Conservation (phyloP, 768 basidiomycete genomes). For the Boletus tomentosulus region DNA sequence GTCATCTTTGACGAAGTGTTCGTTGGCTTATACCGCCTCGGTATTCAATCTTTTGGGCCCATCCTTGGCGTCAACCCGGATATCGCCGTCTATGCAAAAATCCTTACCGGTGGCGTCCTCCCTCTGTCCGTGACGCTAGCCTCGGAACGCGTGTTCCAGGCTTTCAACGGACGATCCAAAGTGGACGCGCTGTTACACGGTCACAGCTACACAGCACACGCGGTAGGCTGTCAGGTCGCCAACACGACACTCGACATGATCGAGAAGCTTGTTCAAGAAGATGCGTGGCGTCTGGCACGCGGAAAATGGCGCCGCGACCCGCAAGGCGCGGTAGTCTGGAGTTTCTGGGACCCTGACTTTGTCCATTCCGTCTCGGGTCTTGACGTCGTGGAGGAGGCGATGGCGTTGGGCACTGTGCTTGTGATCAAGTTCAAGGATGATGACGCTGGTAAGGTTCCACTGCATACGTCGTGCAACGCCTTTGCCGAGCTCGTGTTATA, state of each 20-base stretch:
- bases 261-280: slow-evolving; percentile 43
- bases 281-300: slow-evolving; percentile 58
- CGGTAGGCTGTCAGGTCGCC: slow-evolving; percentile 90
- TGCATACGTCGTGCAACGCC: neutral
- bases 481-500: slow-evolving; percentile 16
- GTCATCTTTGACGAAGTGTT: slow-evolving; percentile 98
- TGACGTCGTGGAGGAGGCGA: slow-evolving; percentile 59
- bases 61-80: slow-evolving; percentile 77
- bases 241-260: slow-evolving; percentile 70
- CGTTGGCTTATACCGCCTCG: slow-evolving; percentile 85
- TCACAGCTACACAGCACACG: slow-evolving; percentile 93
- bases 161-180: slow-evolving; percentile 74
- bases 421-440: slow-evolving; percentile 67
- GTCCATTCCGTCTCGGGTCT: slow-evolving; percentile 57
- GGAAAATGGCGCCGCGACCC: slow-evolving; percentile 46
- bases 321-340: slow-evolving; percentile 53
- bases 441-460: slow-evolving; percentile 43
- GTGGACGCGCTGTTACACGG: slow-evolving; percentile 88
- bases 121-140: slow-evolving; percentile 86
- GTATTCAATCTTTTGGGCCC: slow-evolving; percentile 58
- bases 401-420: slow-evolving; percentile 86
- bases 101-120: slow-evolving; percentile 87
- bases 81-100: slow-evolving; percentile 89
- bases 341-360: slow-evolving; percentile 82
- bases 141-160: slow-evolving; percentile 70